A percentile compares a stretch with the other conserved stretches of the same genome.
Evolutionary conservation across 2,329 filamentous ascomycete genomes (phyloP).

Genomic region (Beauveria bassiana): DNA sequence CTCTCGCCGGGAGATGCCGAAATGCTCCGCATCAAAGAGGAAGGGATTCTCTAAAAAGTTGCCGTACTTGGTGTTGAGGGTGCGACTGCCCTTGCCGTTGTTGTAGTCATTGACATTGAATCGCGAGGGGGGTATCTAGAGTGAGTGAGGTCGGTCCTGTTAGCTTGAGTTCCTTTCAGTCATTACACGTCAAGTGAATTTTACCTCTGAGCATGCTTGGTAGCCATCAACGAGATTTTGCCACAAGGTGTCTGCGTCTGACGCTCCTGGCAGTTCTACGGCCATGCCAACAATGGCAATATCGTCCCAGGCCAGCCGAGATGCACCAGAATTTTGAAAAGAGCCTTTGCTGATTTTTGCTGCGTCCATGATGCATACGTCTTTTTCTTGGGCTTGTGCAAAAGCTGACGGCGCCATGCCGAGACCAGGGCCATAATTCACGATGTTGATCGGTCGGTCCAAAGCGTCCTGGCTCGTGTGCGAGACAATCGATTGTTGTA

Average conservation of each 20-base stretch:
- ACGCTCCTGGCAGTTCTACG: background rate
- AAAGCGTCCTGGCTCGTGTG: background rate
- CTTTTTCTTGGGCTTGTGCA: background rate
- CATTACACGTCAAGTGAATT: background rate
- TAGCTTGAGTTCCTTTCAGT: background rate
- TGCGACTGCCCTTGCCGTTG: background rate
- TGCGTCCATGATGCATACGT: background rate
- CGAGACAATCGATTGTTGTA: background rate
- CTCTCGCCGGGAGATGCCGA: background rate
- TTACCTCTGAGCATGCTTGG: background rate
- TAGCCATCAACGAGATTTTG: background rate
- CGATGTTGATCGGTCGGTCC: background rate
- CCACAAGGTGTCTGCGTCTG: background rate
- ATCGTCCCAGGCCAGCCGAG: background rate
- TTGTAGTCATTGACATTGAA: background rate
- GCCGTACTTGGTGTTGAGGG: background rate
- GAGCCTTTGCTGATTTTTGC: background rate
- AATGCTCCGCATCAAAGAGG: background rate
- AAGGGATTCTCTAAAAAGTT: background rate
- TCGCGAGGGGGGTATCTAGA: background rate
- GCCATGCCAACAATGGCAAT: background rate
- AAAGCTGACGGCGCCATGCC: background rate
- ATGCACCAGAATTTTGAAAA: background rate
- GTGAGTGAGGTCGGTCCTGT: background rate
- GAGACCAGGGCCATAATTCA: background rate